Conservation (phyloP, 768 basidiomycete genomes). For the Hygrocybe punicea region DNA sequence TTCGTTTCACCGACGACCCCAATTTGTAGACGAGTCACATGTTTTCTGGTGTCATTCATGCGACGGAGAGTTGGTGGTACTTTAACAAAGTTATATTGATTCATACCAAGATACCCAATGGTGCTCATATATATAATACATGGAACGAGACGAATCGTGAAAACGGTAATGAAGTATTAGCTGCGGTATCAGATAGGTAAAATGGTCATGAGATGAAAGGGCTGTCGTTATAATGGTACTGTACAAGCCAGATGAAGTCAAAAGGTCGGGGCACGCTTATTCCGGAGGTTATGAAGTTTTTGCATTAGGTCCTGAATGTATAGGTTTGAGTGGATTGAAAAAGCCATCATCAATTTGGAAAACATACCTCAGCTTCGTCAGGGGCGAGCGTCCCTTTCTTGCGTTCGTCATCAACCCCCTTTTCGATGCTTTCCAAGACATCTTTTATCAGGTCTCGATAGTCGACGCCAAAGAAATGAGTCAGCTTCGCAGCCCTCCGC, state of each 20-base stretch:
- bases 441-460: slow-evolving; percentile 75
- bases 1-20: slow-evolving; percentile 47
- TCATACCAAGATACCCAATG: neutral
- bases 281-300: slow-evolving; percentile 52
- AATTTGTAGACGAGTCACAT: slow-evolving; percentile 84
- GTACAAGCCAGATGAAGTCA: neutral
- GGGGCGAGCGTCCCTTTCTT: slow-evolving; percentile 58
- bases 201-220: neutral
- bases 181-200: no score
- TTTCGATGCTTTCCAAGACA: slow-evolving; percentile 78
- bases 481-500: slow-evolving; percentile 75
- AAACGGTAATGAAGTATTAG: no score
- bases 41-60: slow-evolving; percentile 89
- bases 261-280: slow-evolving; percentile 26
- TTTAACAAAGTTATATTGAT: slow-evolving; percentile 35
- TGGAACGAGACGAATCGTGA: no score
- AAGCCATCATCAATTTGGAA: neutral
- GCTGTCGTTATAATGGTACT: neutral
- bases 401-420: slow-evolving; percentile 65
- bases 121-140: neutral
- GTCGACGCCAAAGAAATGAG: slow-evolving; percentile 84
- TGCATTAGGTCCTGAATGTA: slow-evolving; percentile 49
- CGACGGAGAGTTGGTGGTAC: slow-evolving; percentile 74
- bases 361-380: slow-evolving; percentile 65
- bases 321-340: slow-evolving; percentile 10